Evolutionary conservation across 495 filamentous ascomycete species (phyloP).

Genomic region (Penicillium ochrochloron): DNA sequence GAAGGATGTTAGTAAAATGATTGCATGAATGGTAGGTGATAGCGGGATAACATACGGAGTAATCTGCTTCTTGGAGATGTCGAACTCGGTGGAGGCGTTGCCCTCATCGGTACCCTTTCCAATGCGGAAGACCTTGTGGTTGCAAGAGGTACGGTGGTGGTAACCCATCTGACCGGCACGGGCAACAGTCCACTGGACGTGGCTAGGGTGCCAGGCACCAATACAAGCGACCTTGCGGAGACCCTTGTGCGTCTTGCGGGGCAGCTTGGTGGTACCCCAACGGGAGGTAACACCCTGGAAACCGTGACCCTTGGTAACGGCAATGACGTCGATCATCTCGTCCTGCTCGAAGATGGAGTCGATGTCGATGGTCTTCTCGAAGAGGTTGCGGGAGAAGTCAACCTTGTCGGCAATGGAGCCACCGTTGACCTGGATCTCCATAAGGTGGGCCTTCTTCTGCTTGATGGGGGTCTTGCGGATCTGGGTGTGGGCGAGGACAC

Average conservation of each 20-base stretch:
- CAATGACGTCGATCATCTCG: conserved; percentile 99
- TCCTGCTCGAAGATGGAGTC: conserved; percentile 97
- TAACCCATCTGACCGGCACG: conserved; percentile 99
- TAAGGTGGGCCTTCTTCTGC: conserved; percentile 99
- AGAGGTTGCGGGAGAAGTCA: conserved; percentile 87
- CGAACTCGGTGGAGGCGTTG: conserved; percentile 94
- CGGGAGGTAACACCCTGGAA: conserved; percentile 95
- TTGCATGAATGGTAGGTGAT: no score
- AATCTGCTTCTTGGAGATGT: conserved; percentile 98
- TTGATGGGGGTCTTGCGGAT: conserved; percentile 99
- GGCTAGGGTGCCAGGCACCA: conserved; percentile 99
- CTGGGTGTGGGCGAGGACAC: conserved; percentile 98
- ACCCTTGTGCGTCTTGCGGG: conserved; percentile 99
- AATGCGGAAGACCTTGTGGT: conserved; percentile 99
- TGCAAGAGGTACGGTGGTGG: conserved; percentile 99
- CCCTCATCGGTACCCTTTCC: conserved; percentile 85
- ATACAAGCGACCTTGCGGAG: conserved; percentile 99
- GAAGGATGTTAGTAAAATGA: conserved; percentile 42
- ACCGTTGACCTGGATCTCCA: conserved; percentile 99
- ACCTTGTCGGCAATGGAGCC: conserved; percentile 95
- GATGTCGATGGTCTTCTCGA: conserved; percentile 97
- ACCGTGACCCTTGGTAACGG: conserved; percentile 99
- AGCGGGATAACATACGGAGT: conserved; percentile 96
- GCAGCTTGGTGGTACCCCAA: conserved; percentile 99
- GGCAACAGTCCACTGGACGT: conserved; percentile 99